phyloP scores from a whole-genome alignment of 2,329 filamentous ascomycete genomes.

The Colletotrichum camelliae region DNA sequence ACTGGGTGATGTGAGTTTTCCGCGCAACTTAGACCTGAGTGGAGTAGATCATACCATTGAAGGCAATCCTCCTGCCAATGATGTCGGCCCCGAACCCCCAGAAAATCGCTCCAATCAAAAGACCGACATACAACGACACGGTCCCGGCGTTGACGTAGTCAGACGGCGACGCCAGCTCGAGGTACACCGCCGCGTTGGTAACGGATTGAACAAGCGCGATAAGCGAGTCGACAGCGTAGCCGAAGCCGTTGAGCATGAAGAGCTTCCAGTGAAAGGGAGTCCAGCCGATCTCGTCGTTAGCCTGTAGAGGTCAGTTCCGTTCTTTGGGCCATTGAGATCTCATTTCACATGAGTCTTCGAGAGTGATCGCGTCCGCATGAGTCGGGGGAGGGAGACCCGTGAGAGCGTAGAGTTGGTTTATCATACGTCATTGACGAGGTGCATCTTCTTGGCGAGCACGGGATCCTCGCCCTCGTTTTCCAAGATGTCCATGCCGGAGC shows the following conservation, averaged over 20 bases:
- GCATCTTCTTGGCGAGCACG: conserved; percentile 70
- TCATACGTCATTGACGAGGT: conserved; percentile 69
- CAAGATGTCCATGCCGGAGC: conserved; percentile 54
- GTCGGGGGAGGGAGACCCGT: not conserved
- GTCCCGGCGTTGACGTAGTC: conserved; percentile 57
- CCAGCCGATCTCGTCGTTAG: conserved; percentile 65
- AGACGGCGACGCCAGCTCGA: conserved; percentile 36
- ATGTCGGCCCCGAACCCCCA: conserved; percentile 70
- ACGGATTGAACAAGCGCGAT: conserved; percentile 64
- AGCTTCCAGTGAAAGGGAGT: conserved; percentile 64
- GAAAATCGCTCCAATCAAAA: conserved; percentile 60
- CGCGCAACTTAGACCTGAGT: not conserved
- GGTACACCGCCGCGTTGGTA: conserved; percentile 30
- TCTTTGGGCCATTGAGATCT: not conserved
- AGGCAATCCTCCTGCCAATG: conserved; percentile 67
- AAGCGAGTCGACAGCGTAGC: conserved; percentile 54
- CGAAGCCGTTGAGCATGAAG: conserved; percentile 67
- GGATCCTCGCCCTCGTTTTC: conserved; percentile 63
- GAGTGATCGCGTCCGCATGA: not conserved
- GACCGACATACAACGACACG: conserved; percentile 59
- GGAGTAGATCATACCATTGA: conserved; percentile 48
- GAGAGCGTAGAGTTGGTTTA: not conserved
- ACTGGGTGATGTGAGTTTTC: conserved; percentile 26
- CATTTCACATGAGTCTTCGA: not conserved
- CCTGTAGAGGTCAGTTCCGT: conserved; percentile 30